phyloP scores from a whole-genome alignment of 768 basidiomycete species.

The Boletus subcaerulescens region DNA sequence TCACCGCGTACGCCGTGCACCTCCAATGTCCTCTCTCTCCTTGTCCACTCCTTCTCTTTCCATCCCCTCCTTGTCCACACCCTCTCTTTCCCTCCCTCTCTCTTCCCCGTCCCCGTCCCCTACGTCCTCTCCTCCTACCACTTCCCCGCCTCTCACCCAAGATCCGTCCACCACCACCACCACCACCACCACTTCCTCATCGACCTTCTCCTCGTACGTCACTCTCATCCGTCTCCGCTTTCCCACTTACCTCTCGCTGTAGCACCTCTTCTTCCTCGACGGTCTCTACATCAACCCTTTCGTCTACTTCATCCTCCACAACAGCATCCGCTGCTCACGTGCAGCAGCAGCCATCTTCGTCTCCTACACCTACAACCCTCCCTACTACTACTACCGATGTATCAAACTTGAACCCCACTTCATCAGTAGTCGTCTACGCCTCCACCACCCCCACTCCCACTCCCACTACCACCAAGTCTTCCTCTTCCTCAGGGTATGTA shows the following conservation, averaged over 20 bases:
- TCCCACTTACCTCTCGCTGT: neutral
- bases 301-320: slow-evolving; percentile 2
- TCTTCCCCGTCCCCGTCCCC: neutral
- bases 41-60: neutral
- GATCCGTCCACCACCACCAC: neutral
- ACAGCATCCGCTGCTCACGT: neutral
- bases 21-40: neutral
- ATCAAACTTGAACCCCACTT: neutral
- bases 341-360: slow-evolving; percentile 2
- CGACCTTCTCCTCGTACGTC: slow-evolving; percentile 5
- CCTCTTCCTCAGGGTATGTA: slow-evolving; percentile 25
- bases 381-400: neutral
- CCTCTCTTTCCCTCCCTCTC: neutral
- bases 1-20: too few species aligned
- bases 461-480: neutral
- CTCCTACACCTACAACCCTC: neutral
- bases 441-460: slow-evolving; percentile 10
- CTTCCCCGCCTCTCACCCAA: neutral
- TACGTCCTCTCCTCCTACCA: neutral
- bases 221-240: neutral
- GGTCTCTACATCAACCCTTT: neutral
- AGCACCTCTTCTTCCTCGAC: slow-evolving; percentile 1
- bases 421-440: neutral
- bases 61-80: neutral
- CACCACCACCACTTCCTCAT: neutral